Percentiles rank a stretch among this genome's conserved stretches.
Evolutionary conservation across 305 asterid species (phyloP).

Genomic region (Nicotiana rustica): DNA sequence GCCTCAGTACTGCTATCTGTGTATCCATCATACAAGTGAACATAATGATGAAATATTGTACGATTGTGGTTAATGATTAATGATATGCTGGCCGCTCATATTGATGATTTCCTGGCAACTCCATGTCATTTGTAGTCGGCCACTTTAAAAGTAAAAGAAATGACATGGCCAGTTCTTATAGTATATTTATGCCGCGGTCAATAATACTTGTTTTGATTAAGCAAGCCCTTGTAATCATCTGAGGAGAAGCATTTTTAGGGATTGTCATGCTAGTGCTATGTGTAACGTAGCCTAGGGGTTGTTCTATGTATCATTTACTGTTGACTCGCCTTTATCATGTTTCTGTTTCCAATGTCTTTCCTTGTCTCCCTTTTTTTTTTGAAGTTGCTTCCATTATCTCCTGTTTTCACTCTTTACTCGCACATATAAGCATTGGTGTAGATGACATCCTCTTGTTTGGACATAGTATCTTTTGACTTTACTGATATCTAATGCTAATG

Average conservation of each 20-base stretch:
- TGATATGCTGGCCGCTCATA: not conserved
- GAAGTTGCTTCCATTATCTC: too few relatives aligned
- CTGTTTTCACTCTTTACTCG: not conserved
- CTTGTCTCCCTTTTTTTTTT: too few relatives aligned
- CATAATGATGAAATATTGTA: conserved; percentile 13
- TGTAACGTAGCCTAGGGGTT: too few relatives aligned
- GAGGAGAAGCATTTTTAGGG: not conserved
- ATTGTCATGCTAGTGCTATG: too few relatives aligned
- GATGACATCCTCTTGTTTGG: not conserved
- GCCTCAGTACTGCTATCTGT: conserved; percentile 8
- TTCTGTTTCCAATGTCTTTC: too few relatives aligned
- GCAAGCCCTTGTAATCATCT: not conserved
- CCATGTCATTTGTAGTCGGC: not conserved
- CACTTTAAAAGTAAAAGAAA: conserved; percentile 9
- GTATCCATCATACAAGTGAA: not conserved
- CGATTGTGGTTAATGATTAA: not conserved
- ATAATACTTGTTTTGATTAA: not conserved
- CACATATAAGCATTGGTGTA: not conserved
- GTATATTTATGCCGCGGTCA: not conserved
- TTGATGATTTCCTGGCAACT: not conserved
- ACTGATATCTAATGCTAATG: not conserved
- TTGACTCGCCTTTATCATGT: too few relatives aligned
- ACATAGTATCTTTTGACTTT: not conserved
- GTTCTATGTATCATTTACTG: too few relatives aligned
- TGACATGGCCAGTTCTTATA: not conserved